These are phyloP conservation scores for Pseudocercospora musae DNA, from an alignment of 2,329 filamentous ascomycete genomes.

Conservation along the genomic window DNA sequence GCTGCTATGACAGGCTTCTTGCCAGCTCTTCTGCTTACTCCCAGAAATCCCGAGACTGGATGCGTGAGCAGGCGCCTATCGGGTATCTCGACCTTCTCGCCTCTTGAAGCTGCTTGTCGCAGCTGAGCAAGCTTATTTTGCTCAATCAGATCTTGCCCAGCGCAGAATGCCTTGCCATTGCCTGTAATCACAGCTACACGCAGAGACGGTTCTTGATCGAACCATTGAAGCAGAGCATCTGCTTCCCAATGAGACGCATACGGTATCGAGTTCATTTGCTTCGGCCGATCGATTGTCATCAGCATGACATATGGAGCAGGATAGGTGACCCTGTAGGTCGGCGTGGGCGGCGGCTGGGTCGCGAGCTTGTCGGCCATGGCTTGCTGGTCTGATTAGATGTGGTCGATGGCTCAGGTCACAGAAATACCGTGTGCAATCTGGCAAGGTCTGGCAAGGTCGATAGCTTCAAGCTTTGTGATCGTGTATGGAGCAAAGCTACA, in stretches of 20 bases:
- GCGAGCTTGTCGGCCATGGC: constrained; percentile 20
- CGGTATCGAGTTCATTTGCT: constrained; percentile 48
- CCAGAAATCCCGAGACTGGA: constrained; percentile 50
- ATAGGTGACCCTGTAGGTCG: constrained; percentile 40
- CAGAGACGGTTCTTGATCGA: constrained; percentile 42
- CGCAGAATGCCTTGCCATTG: constrained; percentile 54
- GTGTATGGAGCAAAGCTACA: not conserved
- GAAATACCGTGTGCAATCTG: too few species aligned
- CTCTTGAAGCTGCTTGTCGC: constrained; percentile 20
- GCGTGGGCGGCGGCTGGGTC: constrained; percentile 24
- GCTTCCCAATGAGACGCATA: constrained; percentile 49
- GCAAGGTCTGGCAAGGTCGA: too few species aligned
- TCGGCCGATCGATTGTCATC: constrained; percentile 53
- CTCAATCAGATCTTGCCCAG: constrained; percentile 56
- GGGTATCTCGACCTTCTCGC: constrained; percentile 24
- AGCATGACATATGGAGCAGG: constrained; percentile 50
- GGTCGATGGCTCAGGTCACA: not conserved
- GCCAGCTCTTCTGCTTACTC: constrained; percentile 54
- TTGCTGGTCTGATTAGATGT: not conserved
- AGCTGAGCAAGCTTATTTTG: constrained; percentile 31
- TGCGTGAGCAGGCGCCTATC: constrained; percentile 25
- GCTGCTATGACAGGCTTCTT: constrained; percentile 61
- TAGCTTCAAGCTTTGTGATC: not conserved
- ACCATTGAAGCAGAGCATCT: constrained; percentile 52
- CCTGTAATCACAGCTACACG: constrained; percentile 47